phyloP scores from a whole-genome alignment of 176 grass and related monocot genomes.

The Hsuehochloa calcarea region DNA sequence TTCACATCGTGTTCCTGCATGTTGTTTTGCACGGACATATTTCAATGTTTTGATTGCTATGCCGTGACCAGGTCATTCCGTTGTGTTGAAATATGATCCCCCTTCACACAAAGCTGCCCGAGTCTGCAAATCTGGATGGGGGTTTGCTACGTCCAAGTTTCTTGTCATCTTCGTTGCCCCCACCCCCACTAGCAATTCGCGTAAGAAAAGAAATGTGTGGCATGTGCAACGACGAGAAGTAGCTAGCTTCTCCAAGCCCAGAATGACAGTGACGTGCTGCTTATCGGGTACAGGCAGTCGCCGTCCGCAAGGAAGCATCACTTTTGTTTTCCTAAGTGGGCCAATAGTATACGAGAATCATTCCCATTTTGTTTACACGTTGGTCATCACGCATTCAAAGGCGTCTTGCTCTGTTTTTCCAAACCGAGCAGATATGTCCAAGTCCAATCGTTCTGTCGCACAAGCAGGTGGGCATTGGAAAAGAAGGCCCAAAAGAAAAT shows the following conservation, averaged over 20 bases:
- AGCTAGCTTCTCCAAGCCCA: neutral
- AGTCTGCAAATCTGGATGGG: neutral
- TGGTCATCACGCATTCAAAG: neutral
- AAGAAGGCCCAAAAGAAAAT: neutral
- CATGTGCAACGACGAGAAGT: neutral
- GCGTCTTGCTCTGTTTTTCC: neutral
- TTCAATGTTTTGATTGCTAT: neutral
- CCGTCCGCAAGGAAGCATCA: constrained; percentile 9
- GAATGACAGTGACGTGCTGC: constrained; percentile 21
- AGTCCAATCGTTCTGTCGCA: neutral
- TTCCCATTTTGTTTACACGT: neutral
- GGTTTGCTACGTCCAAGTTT: neutral
- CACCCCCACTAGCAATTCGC: neutral
- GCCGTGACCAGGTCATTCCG: neutral
- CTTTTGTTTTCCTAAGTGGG: neutral
- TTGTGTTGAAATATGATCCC: neutral
- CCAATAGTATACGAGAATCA: neutral
- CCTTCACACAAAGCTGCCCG: neutral
- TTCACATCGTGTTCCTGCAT: constrained; percentile 8
- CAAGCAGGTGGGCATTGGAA: neutral
- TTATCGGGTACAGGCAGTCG: constrained; percentile 29
- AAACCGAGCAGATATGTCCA: neutral
- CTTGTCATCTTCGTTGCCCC: neutral
- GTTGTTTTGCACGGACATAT: neutral
- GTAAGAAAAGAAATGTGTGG: neutral